Percentiles rank a stretch among this genome's conserved stretches.
These are phyloP conservation scores for Magnusiomyces sp. DNA, from an alignment of 1,139 yeast genomes.

Conservation along the genomic window DNA sequence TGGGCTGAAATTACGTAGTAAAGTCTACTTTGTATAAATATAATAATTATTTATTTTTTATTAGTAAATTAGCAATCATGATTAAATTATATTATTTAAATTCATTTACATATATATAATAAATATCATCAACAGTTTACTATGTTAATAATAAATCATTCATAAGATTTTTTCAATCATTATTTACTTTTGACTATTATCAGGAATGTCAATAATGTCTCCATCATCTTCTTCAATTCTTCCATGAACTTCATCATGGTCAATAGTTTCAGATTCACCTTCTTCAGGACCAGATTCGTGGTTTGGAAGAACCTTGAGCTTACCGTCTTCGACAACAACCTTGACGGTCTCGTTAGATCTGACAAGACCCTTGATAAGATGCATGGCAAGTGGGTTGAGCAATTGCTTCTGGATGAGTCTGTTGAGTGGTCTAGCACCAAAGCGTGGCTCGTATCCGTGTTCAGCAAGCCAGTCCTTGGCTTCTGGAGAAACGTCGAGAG, in stretches of 20 bases:
- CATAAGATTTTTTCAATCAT: no score
- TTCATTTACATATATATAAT: no score
- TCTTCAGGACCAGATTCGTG: slow-evolving; percentile 31
- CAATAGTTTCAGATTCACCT: slow-evolving; percentile 11
- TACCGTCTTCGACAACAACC: slow-evolving; percentile 34
- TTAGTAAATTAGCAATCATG: no score
- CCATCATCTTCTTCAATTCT: no score
- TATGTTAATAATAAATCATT: no score
- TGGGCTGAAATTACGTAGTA: no score
- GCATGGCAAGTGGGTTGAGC: slow-evolving; percentile 78
- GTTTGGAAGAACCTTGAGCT: slow-evolving; percentile 40
- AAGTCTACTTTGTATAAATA: no score
- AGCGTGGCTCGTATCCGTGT: slow-evolving; percentile 80
- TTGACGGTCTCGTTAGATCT: slow-evolving; percentile 58
- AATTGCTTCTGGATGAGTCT: slow-evolving; percentile 74
- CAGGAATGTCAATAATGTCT: no score
- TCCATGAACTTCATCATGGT: neutral
- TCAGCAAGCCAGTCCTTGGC: slow-evolving; percentile 75
- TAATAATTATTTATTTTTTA: no score
- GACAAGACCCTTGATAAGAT: slow-evolving; percentile 71
- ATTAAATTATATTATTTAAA: no score
- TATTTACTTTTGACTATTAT: no score
- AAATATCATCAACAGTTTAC: no score
- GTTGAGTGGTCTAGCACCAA: slow-evolving; percentile 95
- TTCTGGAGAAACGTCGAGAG: slow-evolving; percentile 42